Percentiles rank a stretch among this genome's conserved stretches.
Conservation (phyloP, 495 filamentous ascomycete genomes). For the Aspergillus cavernicola region DNA sequence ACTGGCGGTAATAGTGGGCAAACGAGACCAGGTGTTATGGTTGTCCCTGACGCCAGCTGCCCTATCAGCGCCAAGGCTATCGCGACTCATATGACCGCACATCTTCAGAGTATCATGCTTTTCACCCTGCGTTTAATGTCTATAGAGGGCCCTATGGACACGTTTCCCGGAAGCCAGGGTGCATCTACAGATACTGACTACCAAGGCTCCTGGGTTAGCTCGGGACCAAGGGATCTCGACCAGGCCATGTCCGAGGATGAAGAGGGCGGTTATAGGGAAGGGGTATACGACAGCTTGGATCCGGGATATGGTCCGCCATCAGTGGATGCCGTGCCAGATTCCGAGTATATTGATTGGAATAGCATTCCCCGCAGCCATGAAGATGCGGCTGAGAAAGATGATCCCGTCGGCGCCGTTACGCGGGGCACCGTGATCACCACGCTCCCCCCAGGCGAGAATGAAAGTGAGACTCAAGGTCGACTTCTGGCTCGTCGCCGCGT, state of each 20-base stretch:
- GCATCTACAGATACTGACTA: neutral
- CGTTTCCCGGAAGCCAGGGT: neutral
- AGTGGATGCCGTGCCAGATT: neutral
- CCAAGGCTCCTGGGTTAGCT: neutral
- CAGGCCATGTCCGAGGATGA: neutral
- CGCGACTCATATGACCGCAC: neutral
- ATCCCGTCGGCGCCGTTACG: too few species aligned
- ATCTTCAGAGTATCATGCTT: slow-evolving; percentile 2
- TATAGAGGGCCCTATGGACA: neutral
- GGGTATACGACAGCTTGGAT: neutral
- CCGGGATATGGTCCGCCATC: neutral
- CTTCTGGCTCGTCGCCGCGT: too few species aligned
- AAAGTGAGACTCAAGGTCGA: too few species aligned
- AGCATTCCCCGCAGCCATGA: neutral
- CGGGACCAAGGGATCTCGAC: neutral
- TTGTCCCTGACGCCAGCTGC: neutral
- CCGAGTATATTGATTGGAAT: neutral
- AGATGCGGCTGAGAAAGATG: neutral
- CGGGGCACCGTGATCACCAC: too few species aligned
- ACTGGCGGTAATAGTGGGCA: neutral
- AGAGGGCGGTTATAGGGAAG: neutral
- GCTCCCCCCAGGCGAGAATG: too few species aligned
- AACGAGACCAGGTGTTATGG: neutral
- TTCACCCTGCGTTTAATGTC: slow-evolving; percentile 2
- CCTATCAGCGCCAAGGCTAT: neutral